Evolutionary conservation across 345 rosid species (phyloP), one percentile per base, ranked within the genome.

Genomic region (Combretum micranthum): DNA sequence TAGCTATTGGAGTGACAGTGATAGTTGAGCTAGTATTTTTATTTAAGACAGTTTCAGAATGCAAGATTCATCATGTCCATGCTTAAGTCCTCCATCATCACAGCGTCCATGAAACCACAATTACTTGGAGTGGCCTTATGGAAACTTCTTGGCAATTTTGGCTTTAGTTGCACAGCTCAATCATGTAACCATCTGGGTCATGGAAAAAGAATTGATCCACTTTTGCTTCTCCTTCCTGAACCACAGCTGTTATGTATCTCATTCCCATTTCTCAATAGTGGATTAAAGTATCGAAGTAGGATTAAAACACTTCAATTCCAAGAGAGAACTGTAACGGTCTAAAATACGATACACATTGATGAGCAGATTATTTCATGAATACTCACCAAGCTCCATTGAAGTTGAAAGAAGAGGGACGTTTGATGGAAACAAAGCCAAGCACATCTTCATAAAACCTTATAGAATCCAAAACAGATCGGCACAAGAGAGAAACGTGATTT

Each of bases 381-480:
- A 44, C 71, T 53, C 18, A 78, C 83, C 83, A 79, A 43, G 83
- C 86, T 51, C 86, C 86, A 42, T 76, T 81, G 75, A 81, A 78
- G 19, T 73, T 71, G 76, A 82, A 82, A 59, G 87, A 82, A 61
- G 87, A 78, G 43, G 87, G 87, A 47, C 84, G 82, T 59, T 82
- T 82, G 69, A 82, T 74, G 52, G 64, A 63, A 53, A 65, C 80
- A 52, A 82, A 82, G 43, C 84, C 82, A 68, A 81, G 60, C 50
- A 81, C 71, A 49, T 77, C 70, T 56, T 78, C 70, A 19, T 78
- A 81, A 55, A 81, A 81, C 60, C 77, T 26, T 1, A 49, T 42
- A 0, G 83, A 81, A 23, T 64, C 72, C 77, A 72, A 71, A 12
- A 76, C 82, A 13, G 87, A 82, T 68, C 72, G 67, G 66, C 87